Evolutionary conservation across 148 eudicot species (phyloP).

Genomic region (Bassia scoparia): DNA sequence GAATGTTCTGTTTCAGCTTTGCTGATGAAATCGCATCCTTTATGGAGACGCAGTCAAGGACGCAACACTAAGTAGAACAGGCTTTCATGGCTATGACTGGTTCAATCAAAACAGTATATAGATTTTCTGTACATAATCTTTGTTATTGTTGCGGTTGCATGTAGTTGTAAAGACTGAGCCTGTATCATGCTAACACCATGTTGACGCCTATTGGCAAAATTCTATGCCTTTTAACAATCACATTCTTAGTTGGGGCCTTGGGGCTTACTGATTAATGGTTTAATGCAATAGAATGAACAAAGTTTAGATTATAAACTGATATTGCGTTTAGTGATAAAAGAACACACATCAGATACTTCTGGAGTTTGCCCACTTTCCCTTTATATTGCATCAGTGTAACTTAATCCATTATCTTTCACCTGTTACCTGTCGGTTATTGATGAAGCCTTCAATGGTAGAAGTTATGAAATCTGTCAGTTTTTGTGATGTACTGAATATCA

Average conservation of each 20-base stretch:
- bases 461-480: no score
- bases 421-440: no score
- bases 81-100: constrained; percentile 87
- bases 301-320: not conserved
- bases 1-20: constrained; percentile 32
- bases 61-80: constrained; percentile 68
- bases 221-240: not conserved
- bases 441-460: no score
- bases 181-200: not conserved
- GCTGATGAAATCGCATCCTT: constrained; percentile 86
- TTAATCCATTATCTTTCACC: no score
- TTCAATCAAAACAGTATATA: constrained; percentile 50
- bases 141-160: not conserved
- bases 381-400: no score
- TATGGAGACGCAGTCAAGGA: constrained; percentile 73
- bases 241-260: not conserved
- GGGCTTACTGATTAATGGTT: not conserved
- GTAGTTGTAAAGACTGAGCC: not conserved
- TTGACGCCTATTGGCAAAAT: not conserved
- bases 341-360: not conserved
- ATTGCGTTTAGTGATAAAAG: not conserved
- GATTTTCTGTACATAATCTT: not conserved
- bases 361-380: not conserved
- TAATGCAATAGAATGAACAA: no score
- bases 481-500: no score